phyloP scores from a whole-genome alignment of 192 early-diverging fungal genomes.

The Rhizophagus prolifer region DNA sequence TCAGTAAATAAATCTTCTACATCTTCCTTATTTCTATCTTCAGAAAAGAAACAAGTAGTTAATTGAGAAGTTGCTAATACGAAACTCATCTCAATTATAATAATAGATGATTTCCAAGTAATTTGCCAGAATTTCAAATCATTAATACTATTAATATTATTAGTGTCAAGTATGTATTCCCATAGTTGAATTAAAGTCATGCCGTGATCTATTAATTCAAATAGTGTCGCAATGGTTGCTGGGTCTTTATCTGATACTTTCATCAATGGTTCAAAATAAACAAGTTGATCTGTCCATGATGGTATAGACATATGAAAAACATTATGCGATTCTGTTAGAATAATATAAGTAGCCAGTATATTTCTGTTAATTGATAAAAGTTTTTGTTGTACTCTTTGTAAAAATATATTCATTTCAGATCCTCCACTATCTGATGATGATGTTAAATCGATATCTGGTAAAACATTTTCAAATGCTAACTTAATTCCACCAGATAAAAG shows the following conservation, averaged over 20 bases:
- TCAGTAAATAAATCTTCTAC: conserved; percentile 13
- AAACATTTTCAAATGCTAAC: not conserved
- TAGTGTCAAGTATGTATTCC: conserved; percentile 3
- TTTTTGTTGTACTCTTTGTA: conserved; percentile 25
- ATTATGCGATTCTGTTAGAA: conserved; percentile 11
- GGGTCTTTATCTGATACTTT: conserved; percentile 13
- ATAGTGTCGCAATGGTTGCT: conserved; percentile 20
- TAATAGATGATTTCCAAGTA: conserved; percentile 23
- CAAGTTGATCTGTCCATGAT: not conserved
- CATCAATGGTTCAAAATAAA: conserved; percentile 22
- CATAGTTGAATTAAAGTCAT: conserved; percentile 18
- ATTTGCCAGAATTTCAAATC: conserved; percentile 24
- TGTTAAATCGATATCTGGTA: not conserved
- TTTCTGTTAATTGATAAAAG: conserved; percentile 25
- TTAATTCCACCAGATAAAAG: conserved; percentile 10
- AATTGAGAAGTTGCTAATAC: conserved; percentile 22
- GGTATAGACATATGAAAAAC: conserved; percentile 14
- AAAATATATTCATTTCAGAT: conserved; percentile 22
- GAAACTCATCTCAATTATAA: conserved; percentile 18
- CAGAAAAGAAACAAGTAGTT: not conserved
- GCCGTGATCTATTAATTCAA: conserved; percentile 22
- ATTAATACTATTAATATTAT: not conserved
- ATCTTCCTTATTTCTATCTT: conserved; percentile 8
- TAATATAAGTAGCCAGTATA: conserved; percentile 23
- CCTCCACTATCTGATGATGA: not conserved